Conservation (phyloP, 2,329 filamentous ascomycete species). For the Plectosphaerella cucumerina region DNA sequence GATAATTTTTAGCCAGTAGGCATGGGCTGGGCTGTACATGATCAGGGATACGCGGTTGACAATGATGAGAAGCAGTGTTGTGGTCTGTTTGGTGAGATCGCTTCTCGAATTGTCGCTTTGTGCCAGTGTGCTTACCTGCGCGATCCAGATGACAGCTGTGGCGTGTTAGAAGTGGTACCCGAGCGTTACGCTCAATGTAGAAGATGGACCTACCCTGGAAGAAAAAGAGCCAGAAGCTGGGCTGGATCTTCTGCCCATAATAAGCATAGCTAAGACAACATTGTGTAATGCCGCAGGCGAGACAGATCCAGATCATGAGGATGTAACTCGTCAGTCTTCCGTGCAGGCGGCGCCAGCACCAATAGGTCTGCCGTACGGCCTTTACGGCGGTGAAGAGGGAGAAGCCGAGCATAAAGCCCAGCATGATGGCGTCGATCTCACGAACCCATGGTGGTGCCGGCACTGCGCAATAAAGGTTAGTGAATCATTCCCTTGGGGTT, state of each 20-base stretch:
- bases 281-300: neutral
- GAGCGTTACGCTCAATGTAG: neutral
- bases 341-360: neutral
- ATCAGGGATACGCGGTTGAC: slow-evolving; percentile 45
- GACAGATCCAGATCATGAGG: neutral
- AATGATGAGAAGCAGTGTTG: slow-evolving; percentile 46
- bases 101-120: too few species aligned
- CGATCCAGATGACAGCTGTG: neutral
- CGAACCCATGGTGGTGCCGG: neutral
- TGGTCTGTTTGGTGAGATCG: slow-evolving; percentile 21
- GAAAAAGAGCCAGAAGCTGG: neutral
- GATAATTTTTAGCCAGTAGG: slow-evolving; percentile 36
- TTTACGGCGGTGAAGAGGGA: neutral
- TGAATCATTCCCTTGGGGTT: neutral
- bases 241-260: neutral
- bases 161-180: neutral
- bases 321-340: neutral
- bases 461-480: neutral
- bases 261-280: neutral
- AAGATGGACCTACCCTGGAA: neutral
- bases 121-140: neutral
- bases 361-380: neutral
- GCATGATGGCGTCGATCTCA: neutral
- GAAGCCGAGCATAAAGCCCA: neutral
- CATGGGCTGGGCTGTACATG: slow-evolving; percentile 30